Percentiles rank a stretch among this genome's conserved stretches.
Evolutionary conservation across 139 green algal species (phyloP).

Genomic region (Microglena sp.): DNA sequence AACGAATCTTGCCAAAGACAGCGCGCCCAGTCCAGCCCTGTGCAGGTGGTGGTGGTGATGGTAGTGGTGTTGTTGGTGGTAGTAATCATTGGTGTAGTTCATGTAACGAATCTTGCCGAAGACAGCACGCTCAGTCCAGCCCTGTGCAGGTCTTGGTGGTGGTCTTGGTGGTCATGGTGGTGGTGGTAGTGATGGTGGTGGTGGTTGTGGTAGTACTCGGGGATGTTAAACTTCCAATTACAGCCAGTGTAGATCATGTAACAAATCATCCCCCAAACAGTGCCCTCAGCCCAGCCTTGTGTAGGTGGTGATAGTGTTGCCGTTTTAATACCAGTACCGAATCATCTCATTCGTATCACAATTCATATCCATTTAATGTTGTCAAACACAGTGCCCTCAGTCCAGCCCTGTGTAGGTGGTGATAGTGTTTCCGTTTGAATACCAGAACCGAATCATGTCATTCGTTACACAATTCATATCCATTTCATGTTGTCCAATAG

Average conservation of each 20-base stretch:
- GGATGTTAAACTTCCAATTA: constrained; percentile 93
- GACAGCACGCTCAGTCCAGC: constrained; percentile 82
- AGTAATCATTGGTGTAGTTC: too few species aligned
- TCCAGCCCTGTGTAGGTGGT: constrained; percentile 72
- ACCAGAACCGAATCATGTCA: constrained; percentile 88
- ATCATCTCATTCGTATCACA: constrained; percentile 89
- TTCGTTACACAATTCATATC: constrained; percentile 92
- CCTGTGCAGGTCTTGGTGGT: too few species aligned
- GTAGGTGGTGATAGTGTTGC: constrained; percentile 9
- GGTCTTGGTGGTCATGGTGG: too few species aligned
- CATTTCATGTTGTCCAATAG: constrained; percentile 97
- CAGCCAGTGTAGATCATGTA: constrained; percentile 93
- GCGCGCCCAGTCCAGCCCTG: constrained; percentile 86
- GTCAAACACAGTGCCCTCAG: constrained; percentile 85
- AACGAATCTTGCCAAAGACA: constrained; percentile 96
- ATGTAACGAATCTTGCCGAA: constrained; percentile 98
- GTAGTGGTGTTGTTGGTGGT: too few species aligned
- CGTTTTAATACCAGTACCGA: constrained; percentile 79
- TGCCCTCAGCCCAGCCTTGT: constrained; percentile 87
- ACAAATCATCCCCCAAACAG: constrained; percentile 94
- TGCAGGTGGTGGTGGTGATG: too few species aligned
- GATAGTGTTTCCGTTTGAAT: constrained; percentile 44
- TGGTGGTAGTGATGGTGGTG: too few species aligned
- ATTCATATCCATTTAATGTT: constrained; percentile 98
- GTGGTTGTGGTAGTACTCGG: too few species aligned